Base-by-base conservation (phyloP, 495 filamentous ascomycete genomes). In the Lepraria neglecta region DNA sequence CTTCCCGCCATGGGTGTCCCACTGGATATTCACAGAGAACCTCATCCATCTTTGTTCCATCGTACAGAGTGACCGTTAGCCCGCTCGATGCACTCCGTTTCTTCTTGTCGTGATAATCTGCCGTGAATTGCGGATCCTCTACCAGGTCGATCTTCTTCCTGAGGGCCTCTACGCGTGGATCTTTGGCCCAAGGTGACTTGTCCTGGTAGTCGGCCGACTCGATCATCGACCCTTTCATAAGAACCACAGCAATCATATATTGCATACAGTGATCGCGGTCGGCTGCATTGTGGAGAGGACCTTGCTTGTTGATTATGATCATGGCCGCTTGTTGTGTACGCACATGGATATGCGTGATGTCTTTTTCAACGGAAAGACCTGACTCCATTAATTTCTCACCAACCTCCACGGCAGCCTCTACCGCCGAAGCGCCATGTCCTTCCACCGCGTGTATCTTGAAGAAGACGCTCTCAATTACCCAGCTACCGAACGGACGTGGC, bases 21-120 rank as follows among this genome's bases (percentile, higher is more conserved):
- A 92, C 77, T 7, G 91, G 91, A 53, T 87, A 90, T 71, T 95
- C 88, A n/a, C 95, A 80, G 9, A 89, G 79, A 51, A 91, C 82
- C 72, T 96, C 90, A 7, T 86, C 80, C 30, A 92, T 75, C 27
- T 83, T 74, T 1, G 60, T 51, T 3, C 74, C 68, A 64, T 71
- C 61, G 6, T 48, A n/a, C 24, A 77, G 60, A 42, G 58, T 17
- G 6, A 75, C 53, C 4, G 65, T 72, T 21, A 75, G 33, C 0
- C 64, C 71, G 53, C 58, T 65, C 0, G 65, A 63, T 4, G 66
- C 55, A 56, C 66, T 74, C 45, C 65, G 66, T 19, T 65, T 71
- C 4, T 70, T 60, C 3, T 61, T 44, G 40, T 75, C 61, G n/a
- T 70, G 62, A 59, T 78, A 78, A 52, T 72, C 76, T 35, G 47